phyloP scores from a whole-genome alignment of 768 basidiomycete genomes.

The Termitomyces titanicus region DNA sequence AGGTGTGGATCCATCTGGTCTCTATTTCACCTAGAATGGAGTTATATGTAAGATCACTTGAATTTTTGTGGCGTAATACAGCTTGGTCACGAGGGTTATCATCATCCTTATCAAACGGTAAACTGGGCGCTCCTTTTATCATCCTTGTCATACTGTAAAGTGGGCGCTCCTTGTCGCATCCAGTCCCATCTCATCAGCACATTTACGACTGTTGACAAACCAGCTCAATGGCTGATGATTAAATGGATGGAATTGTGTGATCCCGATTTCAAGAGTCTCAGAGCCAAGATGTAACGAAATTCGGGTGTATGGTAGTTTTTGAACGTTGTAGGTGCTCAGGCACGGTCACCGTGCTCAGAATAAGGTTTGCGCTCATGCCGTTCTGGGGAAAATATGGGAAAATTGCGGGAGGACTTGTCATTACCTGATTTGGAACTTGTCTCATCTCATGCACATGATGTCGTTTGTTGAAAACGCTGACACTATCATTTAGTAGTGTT shows the following conservation, averaged over 20 bases:
- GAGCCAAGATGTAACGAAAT: no score
- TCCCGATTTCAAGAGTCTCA: no score
- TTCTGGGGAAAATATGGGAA: neutral
- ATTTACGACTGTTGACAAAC: no score
- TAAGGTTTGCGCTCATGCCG: no score
- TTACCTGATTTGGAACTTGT: conserved; percentile 8
- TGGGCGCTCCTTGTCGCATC: neutral
- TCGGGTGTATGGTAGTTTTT: neutral
- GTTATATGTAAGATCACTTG: neutral
- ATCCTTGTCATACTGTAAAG: no score
- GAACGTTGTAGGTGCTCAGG: neutral
- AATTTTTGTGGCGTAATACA: neutral
- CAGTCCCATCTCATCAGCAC: no score
- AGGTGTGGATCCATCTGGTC: neutral
- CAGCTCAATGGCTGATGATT: no score
- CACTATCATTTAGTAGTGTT: neutral
- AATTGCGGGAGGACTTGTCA: conserved; percentile 25
- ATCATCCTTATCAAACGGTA: no score
- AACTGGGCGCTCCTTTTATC: neutral
- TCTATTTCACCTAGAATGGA: neutral
- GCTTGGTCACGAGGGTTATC: no score
- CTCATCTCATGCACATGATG: conserved; percentile 8
- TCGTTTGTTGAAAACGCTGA: conserved; percentile 10
- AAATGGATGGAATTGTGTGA: no score
- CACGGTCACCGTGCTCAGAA: neutral